phyloP scores from a whole-genome alignment of 768 basidiomycete genomes.

The Agrocybe praecox region DNA sequence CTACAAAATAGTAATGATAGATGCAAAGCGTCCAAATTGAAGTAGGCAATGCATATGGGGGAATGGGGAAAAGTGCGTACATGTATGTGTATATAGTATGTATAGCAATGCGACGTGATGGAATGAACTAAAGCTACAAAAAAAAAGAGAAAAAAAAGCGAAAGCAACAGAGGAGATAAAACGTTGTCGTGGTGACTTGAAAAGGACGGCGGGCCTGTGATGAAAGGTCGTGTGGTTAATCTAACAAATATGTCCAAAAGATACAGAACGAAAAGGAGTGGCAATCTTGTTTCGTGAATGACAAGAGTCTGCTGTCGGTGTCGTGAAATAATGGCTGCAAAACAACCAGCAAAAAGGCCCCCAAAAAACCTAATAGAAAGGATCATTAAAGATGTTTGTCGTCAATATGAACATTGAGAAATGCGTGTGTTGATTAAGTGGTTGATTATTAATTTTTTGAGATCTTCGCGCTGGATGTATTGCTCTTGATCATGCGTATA shows the following conservation, averaged over 20 bases:
- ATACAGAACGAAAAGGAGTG: conserved; percentile 30
- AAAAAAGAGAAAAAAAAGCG: conserved; percentile 14
- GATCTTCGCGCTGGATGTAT: conserved; percentile 8
- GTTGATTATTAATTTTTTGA: background rate
- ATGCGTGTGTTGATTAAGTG: background rate
- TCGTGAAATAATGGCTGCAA: conserved; percentile 12
- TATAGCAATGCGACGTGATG: background rate
- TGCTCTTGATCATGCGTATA: conserved; percentile 23
- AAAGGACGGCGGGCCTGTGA: background rate
- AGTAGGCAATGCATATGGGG: background rate
- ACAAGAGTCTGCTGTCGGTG: conserved; percentile 38
- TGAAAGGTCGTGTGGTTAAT: background rate
- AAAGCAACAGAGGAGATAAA: conserved; percentile 11
- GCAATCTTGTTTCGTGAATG: conserved; percentile 56
- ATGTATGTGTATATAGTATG: background rate
- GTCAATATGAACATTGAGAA: background rate
- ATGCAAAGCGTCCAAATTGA: background rate
- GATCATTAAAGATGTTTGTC: background rate
- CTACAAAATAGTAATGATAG: conserved; percentile 13
- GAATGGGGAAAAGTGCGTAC: background rate
- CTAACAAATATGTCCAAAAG: conserved; percentile 8
- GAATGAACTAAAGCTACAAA: conserved; percentile 35
- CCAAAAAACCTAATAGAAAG: conserved; percentile 7
- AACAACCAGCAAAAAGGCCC: background rate
- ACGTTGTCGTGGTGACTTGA: no score